Percentiles rank a stretch among this genome's conserved stretches.
Conservation (phyloP, 139 green algal genomes). For the Eudorina sp. region DNA sequence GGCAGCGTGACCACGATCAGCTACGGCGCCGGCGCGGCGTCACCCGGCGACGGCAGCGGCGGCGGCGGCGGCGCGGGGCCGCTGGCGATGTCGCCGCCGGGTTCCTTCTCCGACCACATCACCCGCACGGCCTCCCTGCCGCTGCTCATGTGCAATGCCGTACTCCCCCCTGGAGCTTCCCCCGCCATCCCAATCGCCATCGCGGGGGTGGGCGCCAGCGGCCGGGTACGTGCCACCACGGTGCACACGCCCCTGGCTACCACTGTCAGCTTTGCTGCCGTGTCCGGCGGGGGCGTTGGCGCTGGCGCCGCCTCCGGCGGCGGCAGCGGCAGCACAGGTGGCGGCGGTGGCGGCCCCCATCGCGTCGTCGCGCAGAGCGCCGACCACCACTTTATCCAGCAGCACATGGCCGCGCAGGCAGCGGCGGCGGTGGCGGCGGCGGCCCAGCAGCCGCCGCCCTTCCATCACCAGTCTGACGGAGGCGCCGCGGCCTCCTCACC, state of each 20-base stretch:
- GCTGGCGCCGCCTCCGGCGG: too few species aligned
- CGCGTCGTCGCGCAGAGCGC: constrained; percentile 10
- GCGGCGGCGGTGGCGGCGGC: too few species aligned
- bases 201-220: constrained; percentile 24
- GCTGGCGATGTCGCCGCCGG: neutral
- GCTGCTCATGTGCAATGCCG: neutral
- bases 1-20: neutral
- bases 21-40: neutral
- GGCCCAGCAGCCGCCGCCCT: neutral
- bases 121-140: constrained; percentile 21
- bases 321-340: neutral
- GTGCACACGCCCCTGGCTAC: neutral
- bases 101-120: constrained; percentile 14
- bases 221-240: constrained; percentile 19
- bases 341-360: too few species aligned
- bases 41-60: neutral
- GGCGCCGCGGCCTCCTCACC: neutral
- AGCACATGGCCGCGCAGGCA: neutral
- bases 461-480: neutral
- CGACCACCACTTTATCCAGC: constrained; percentile 18
- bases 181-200: constrained; percentile 31
- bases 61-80: neutral
- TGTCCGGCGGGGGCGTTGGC: too few species aligned
- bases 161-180: neutral
- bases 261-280: too few species aligned